phyloP scores from a whole-genome alignment of 345 rosid genomes.

The Gossypium longicalyx region DNA sequence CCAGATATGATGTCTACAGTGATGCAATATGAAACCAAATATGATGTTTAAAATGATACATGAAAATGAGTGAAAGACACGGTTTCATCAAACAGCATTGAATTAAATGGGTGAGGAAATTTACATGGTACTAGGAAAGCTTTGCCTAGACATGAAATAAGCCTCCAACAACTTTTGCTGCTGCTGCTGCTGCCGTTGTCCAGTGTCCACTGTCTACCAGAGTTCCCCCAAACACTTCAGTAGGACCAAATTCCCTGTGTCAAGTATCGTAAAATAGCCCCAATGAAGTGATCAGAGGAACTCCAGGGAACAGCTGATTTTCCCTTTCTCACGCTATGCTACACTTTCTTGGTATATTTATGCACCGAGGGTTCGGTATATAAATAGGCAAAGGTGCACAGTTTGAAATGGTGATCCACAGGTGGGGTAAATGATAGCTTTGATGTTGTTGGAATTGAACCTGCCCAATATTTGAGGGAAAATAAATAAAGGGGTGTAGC shows the following conservation, averaged over 20 bases:
- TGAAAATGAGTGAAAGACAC: neutral
- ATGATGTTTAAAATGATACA: neutral
- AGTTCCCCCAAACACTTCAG: slow-evolving; percentile 66
- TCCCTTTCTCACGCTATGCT: neutral
- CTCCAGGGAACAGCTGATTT: slow-evolving; percentile 31
- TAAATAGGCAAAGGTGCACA: no score
- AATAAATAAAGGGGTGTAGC: neutral
- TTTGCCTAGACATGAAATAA: no score
- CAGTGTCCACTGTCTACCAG: slow-evolving; percentile 26
- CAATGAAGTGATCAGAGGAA: slow-evolving; percentile 42
- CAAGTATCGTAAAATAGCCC: neutral
- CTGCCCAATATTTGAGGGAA: neutral
- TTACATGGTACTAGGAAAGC: no score
- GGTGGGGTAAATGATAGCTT: no score
- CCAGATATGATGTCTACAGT: no score
- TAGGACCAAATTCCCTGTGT: neutral
- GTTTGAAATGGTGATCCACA: neutral
- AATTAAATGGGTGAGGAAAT: neutral
- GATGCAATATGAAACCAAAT: no score
- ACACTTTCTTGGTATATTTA: neutral
- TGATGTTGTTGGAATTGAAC: neutral
- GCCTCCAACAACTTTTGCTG: no score
- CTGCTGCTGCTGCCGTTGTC: neutral
- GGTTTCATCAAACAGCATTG: neutral
- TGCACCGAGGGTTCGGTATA: neutral